Evolutionary conservation across 2,329 filamentous ascomycete genomes (phyloP).

Genomic region (Neurospora crassa): DNA sequence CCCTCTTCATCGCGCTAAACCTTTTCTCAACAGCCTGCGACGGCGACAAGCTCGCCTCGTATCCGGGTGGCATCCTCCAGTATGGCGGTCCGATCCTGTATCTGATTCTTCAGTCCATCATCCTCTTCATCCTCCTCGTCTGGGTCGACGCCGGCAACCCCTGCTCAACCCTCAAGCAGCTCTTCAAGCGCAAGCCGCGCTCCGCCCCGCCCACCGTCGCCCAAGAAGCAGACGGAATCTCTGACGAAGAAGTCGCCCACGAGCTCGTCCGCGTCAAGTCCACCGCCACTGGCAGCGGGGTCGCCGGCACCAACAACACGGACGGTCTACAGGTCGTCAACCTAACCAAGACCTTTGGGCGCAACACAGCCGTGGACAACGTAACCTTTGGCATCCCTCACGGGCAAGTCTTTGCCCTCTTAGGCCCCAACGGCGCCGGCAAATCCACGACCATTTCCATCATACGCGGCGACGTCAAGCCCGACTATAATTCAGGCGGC

Average conservation of each 20-base stretch:
- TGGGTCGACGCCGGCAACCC: conserved; percentile 72
- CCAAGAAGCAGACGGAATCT: conserved; percentile 18
- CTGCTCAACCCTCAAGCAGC: conserved; percentile 39
- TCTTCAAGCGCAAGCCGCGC: conserved; percentile 24
- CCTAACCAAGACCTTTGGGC: conserved; percentile 69
- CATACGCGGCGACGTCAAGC: conserved; percentile 79
- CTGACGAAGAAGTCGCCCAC: conserved; percentile 52
- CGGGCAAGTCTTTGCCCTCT: conserved; percentile 77
- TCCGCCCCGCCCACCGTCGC: conserved; percentile 4
- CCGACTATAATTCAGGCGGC: conserved; percentile 56
- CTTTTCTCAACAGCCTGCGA: conserved; percentile 73
- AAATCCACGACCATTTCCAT: conserved; percentile 86
- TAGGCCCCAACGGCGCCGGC: conserved; percentile 86
- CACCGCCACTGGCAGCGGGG: conserved; percentile 24
- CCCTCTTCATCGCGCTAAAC: conserved; percentile 71
- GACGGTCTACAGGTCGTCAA: conserved; percentile 73
- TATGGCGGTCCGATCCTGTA: conserved; percentile 84
- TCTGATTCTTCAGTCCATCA: conserved; percentile 61
- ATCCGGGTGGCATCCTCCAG: conserved; percentile 60
- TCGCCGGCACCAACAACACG: conserved; percentile 17
- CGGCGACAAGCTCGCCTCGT: conserved; percentile 49
- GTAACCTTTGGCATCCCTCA: conserved; percentile 72
- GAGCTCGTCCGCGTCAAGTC: conserved; percentile 56
- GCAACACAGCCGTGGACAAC: conserved; percentile 75
- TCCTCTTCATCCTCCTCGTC: conserved; percentile 64